These are phyloP conservation scores for Candida frijolesensis DNA, from an alignment of 1,139 yeast genomes.

Conservation along the genomic window DNA sequence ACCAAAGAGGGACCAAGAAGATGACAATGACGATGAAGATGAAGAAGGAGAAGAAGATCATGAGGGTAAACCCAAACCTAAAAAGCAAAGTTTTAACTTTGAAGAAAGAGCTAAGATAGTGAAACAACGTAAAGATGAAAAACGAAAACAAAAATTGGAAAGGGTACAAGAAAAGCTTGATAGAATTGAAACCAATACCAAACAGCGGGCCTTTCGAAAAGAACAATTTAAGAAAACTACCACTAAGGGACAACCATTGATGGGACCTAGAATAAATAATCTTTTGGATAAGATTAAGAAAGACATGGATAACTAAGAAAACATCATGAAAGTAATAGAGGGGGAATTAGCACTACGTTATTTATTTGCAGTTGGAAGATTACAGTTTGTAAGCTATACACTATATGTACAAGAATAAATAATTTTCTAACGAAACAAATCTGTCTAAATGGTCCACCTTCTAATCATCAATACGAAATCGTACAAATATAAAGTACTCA, in stretches of 20 bases:
- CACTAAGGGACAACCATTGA: constrained; percentile 78
- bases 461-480: constrained; percentile 45
- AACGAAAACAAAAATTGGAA: constrained; percentile 33
- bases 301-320: constrained; percentile 26
- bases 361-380: too few relatives aligned
- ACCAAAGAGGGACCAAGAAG: constrained; percentile 1
- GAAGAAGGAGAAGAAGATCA: constrained; percentile 4
- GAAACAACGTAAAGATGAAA: constrained; percentile 44
- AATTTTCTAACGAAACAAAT: constrained; percentile 4
- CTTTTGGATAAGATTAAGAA: constrained; percentile 74
- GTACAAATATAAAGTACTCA: constrained; percentile 55
- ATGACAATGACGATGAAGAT: constrained; percentile 6
- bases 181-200: constrained; percentile 24
- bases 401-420: constrained; percentile 5
- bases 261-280: constrained; percentile 86
- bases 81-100: constrained; percentile 30
- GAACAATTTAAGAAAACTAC: constrained; percentile 62
- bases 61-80: constrained; percentile 18
- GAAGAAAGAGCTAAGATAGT: constrained; percentile 52
- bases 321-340: background rate
- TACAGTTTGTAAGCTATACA: background rate
- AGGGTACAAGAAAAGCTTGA: constrained; percentile 27
- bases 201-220: constrained; percentile 46
- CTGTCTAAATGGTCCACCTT: constrained; percentile 11
- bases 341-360: too few relatives aligned